Evolutionary conservation across 1,284 basidiomycete species (phyloP).

Genomic region (Cutaneotrichosporon cavernicola): DNA sequence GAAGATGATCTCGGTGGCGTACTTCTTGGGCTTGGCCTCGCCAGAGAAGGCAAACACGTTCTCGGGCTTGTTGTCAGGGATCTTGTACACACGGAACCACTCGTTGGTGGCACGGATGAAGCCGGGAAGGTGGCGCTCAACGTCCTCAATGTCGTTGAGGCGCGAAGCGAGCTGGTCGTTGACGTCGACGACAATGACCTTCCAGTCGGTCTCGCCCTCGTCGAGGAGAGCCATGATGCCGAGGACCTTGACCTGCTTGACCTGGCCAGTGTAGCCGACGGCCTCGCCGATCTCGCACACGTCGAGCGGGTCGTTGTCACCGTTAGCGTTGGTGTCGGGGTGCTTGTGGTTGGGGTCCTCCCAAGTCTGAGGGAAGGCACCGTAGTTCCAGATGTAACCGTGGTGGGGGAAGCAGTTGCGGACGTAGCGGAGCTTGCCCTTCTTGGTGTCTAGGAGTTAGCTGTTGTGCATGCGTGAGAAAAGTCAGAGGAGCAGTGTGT

Average conservation of each 20-base stretch:
- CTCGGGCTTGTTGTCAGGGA: constrained; percentile 96
- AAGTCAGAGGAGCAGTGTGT: not conserved
- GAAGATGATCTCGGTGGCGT: constrained; percentile 97
- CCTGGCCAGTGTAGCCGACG: constrained; percentile 93
- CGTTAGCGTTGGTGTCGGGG: constrained; percentile 97
- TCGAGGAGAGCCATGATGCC: constrained; percentile 99
- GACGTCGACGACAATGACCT: constrained; percentile 95
- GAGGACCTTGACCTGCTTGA: constrained; percentile 99
- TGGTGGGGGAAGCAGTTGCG: constrained; percentile 99
- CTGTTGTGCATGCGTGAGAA: not conserved
- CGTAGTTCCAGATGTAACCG: constrained; percentile 87
- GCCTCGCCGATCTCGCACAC: constrained; percentile 99
- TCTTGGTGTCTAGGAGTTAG: constrained; percentile 50
- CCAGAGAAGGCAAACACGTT: constrained; percentile 99
- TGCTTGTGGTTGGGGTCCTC: constrained; percentile 87
- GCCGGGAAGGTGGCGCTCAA: constrained; percentile 96
- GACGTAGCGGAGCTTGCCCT: constrained; percentile 90
- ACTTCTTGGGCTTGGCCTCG: constrained; percentile 99
- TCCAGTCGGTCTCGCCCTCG: constrained; percentile 99
- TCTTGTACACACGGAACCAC: constrained; percentile 90
- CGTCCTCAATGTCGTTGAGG: constrained; percentile 99
- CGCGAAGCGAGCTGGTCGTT: constrained; percentile 93
- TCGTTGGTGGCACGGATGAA: constrained; percentile 95
- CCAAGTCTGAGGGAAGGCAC: constrained; percentile 98
- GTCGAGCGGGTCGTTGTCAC: constrained; percentile 99